Evolutionary conservation across 768 basidiomycete genomes (phyloP).

Genomic region (Trametopsis cervina): DNA sequence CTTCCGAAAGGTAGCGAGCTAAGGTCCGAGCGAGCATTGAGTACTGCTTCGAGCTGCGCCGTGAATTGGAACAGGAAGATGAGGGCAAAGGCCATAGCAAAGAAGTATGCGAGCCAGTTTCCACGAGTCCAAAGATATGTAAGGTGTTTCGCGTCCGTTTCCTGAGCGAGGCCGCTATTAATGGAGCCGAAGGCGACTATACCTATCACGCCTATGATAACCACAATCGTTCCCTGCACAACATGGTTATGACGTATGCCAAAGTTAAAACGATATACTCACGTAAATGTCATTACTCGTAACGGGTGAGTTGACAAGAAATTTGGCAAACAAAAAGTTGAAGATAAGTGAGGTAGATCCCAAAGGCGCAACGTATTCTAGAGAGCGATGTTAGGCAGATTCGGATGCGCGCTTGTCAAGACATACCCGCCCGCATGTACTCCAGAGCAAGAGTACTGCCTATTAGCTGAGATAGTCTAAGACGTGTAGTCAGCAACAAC

Average conservation of each 20-base stretch:
- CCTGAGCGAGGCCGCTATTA: constrained; percentile 68
- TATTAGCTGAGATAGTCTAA: constrained; percentile 80
- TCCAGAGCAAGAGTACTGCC: constrained; percentile 83
- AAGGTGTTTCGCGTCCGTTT: constrained; percentile 69
- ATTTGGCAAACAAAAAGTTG: constrained; percentile 92
- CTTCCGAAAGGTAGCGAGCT: constrained; percentile 47
- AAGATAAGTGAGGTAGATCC: constrained; percentile 92
- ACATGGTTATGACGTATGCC: too few relatives aligned
- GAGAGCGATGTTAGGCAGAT: constrained; percentile 9
- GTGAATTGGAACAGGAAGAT: constrained; percentile 60
- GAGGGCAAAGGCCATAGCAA: constrained; percentile 68
- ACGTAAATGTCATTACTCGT: constrained; percentile 80
- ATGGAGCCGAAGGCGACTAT: constrained; percentile 85
- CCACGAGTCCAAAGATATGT: constrained; percentile 79
- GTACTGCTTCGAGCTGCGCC: constrained; percentile 65
- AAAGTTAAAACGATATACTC: constrained; percentile 24
- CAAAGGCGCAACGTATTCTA: constrained; percentile 95
- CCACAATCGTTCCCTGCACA: constrained; percentile 69
- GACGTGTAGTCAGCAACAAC: too few relatives aligned
- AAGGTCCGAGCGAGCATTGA: constrained; percentile 64
- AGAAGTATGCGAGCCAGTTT: constrained; percentile 91
- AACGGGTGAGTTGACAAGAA: constrained; percentile 81
- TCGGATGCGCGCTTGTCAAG: constrained; percentile 9
- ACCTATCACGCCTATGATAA: constrained; percentile 79
- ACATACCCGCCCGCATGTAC: constrained; percentile 77